Evolutionary conservation across 2,329 filamentous ascomycete genomes (phyloP).

Genomic region (Periconia macrospinosa): DNA sequence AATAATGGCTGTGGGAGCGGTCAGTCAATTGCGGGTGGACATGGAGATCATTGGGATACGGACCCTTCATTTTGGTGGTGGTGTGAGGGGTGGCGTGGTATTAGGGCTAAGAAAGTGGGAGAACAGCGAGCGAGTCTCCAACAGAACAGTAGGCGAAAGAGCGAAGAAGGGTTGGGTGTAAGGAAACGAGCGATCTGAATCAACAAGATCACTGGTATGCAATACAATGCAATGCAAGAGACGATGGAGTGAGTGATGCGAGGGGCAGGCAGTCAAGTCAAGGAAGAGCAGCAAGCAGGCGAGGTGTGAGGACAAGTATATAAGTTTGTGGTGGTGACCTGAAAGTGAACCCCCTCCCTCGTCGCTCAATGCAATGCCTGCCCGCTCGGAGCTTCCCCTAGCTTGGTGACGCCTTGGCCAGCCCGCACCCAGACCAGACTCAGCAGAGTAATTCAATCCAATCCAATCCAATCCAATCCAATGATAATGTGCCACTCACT

Average conservation of each 20-base stretch:
- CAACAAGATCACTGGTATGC: constrained; percentile 3
- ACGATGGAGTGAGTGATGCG: constrained; percentile 5
- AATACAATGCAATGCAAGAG: constrained; percentile 11
- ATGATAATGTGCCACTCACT: neutral
- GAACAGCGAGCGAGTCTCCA: constrained; percentile 18
- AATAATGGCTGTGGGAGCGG: constrained; percentile 73
- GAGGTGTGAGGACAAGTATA: constrained; percentile 23
- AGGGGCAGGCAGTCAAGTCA: constrained; percentile 23
- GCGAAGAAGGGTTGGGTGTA: neutral
- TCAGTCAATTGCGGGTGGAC: constrained; percentile 5
- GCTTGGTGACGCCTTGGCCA: constrained; percentile 14
- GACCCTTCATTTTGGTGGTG: constrained; percentile 44
- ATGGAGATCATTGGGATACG: constrained; percentile 13
- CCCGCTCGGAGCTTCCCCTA: constrained; percentile 24
- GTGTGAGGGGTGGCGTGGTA: constrained; percentile 3
- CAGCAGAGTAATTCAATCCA: no score
- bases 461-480: constrained; percentile 1
- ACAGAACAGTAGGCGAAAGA: constrained; percentile 13
- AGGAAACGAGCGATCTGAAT: no score
- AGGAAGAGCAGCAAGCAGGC: constrained; percentile 7
- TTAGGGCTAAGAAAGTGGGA: constrained; percentile 9
- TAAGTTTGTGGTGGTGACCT: constrained; percentile 6
- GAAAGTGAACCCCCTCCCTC: neutral
- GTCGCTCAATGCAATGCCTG: neutral
- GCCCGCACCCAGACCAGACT: no score